Base-by-base conservation (phyloP, 73 alveolate species). In the Paramecium tetraurelia region DNA sequence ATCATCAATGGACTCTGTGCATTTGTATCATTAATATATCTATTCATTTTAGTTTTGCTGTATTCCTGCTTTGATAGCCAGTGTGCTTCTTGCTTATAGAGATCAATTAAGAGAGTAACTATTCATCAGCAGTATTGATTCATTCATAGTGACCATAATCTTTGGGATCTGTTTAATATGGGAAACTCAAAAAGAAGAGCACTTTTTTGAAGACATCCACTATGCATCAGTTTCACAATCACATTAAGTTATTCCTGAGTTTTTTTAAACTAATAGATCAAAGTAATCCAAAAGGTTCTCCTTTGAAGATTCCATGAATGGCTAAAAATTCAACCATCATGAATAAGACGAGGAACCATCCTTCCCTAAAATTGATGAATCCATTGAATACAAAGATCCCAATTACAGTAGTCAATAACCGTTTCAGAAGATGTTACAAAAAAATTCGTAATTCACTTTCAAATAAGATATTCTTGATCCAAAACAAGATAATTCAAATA, bases 61-160 rank as follows among this genome's bases (percentile, higher is more conserved):
- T 38, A 72, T 70, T 36, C 86, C 63, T 16, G 86, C 86, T 16
- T 72, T 35, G 11, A 43, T 36, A n/a, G 29, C 36, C 3, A 38
- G 59, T 16, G 86, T 72, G 0, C 41, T 72, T 4, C 31, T 72
- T n/a, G 86, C 63, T 3, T 72, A 72, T 18, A 20, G 35, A 36
- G 86, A 72, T 40, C 21, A 72, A 72, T 33, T 36, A 72, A 72
- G 86, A 72, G 59, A 72, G n/a, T 72, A 72, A 36, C 20, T 72
- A 72, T 72, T 72, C 35, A 36, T 72, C 40, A 72, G 86, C 10
- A 36, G 59, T 38, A 31, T 72, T 35, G 86, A 70, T 70, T 27
- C 86, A 12, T 70, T 70, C n/a, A 70, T 70, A 31, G 57, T 70
- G 3, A 70, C 86, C 1, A 35, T 70, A 3, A 29, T 70, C 0